These are phyloP conservation scores for Yarrowia sp. DNA, from an alignment of 805 yeast species.

Conservation along the genomic window DNA sequence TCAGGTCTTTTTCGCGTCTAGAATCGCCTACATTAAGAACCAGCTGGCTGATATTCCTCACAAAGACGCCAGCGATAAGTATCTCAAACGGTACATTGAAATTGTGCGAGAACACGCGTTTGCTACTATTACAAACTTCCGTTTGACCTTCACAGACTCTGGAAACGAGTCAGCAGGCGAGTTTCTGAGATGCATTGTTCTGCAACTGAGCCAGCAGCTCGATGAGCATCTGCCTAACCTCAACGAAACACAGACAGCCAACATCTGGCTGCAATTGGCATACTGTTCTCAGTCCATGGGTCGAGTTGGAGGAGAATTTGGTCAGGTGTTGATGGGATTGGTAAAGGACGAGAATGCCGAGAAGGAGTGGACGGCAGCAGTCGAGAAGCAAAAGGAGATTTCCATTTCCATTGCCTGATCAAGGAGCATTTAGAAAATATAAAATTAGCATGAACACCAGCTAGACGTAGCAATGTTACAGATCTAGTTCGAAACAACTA, in stretches of 20 bases:
- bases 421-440: not conserved
- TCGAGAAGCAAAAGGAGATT: slow-evolving; percentile 46
- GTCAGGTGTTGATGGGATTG: slow-evolving; percentile 40
- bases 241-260: slow-evolving; percentile 45
- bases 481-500: too few relatives aligned
- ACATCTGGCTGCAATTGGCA: slow-evolving; percentile 74
- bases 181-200: slow-evolving; percentile 32
- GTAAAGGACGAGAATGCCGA: slow-evolving; percentile 36
- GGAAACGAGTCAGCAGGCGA: slow-evolving; percentile 31
- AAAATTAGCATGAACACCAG: not conserved
- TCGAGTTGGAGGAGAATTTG: slow-evolving; percentile 68
- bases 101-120: slow-evolving; percentile 79
- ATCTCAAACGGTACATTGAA: slow-evolving; percentile 76
- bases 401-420: slow-evolving; percentile 27
- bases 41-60: slow-evolving; percentile 46
- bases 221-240: slow-evolving; percentile 35
- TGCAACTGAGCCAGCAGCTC: slow-evolving; percentile 33
- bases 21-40: slow-evolving; percentile 62
- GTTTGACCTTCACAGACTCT: slow-evolving; percentile 55
- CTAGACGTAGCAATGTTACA: too few relatives aligned
- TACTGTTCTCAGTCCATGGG: slow-evolving; percentile 87
- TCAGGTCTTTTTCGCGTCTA: slow-evolving; percentile 61
- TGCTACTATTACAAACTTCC: slow-evolving; percentile 65
- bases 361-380: slow-evolving; percentile 46
- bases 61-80: slow-evolving; percentile 45